Conservation (phyloP, 768 basidiomycete species). For the Tricholomella constricta region DNA sequence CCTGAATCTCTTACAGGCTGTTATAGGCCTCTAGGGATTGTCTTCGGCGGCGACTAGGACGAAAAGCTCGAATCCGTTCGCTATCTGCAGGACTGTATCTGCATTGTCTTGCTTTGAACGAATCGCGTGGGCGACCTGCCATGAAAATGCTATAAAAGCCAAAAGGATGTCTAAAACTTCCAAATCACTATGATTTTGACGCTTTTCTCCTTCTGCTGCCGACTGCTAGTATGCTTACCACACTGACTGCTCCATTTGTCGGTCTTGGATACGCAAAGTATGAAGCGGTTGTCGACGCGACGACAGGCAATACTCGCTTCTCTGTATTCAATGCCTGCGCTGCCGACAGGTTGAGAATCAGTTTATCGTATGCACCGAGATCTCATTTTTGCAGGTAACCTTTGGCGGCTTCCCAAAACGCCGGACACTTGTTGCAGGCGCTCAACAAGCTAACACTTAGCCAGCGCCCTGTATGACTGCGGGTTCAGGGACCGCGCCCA, state of each 20-base stretch:
- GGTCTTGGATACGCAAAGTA: constrained; percentile 49
- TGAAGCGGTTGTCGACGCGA: constrained; percentile 37
- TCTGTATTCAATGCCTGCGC: constrained; percentile 50
- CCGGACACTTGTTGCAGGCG: constrained; percentile 27
- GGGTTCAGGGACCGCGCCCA: constrained; percentile 26
- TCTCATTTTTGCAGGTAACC: constrained; percentile 21
- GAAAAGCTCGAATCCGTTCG: too few relatives aligned
- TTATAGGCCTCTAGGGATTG: too few relatives aligned
- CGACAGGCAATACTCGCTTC: constrained; percentile 37
- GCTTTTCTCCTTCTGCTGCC: background rate
- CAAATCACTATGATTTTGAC: background rate
- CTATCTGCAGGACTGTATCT: too few relatives aligned
- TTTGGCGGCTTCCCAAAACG: constrained; percentile 35
- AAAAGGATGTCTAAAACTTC: background rate
- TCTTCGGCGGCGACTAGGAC: too few relatives aligned
- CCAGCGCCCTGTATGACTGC: constrained; percentile 35
- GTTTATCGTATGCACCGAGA: background rate
- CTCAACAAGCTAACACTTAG: constrained; percentile 33
- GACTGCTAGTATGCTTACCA: constrained; percentile 3
- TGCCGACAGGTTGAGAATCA: constrained; percentile 42
- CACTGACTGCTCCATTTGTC: constrained; percentile 27
- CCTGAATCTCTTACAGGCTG: too few relatives aligned
- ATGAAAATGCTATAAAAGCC: background rate
- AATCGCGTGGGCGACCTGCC: background rate
- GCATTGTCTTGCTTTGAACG: background rate